These are phyloP conservation scores for Colletotrichum sp. DNA, from an alignment of 2,329 filamentous ascomycete genomes.

Conservation along the genomic window DNA sequence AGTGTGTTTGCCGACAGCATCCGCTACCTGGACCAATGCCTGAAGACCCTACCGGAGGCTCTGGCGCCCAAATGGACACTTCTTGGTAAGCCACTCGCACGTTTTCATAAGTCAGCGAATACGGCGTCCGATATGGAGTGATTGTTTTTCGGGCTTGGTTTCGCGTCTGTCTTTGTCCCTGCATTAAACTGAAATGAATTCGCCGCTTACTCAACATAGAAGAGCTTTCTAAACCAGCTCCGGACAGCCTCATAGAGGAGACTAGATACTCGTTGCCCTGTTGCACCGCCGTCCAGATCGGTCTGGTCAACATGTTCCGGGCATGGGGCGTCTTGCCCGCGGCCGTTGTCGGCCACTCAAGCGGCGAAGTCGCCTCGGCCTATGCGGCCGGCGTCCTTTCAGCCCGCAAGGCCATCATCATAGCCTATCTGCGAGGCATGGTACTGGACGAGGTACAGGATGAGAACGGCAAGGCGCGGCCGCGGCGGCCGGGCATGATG, in stretches of 20 bases:
- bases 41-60: not conserved
- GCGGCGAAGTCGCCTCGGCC: constrained; percentile 49
- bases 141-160: not conserved
- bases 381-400: constrained; percentile 42
- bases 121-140: not conserved
- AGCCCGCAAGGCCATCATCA: constrained; percentile 36
- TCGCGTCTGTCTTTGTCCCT: not conserved
- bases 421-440: constrained; percentile 30
- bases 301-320: constrained; percentile 40
- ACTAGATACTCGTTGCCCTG: constrained; percentile 18
- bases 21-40: constrained; percentile 7
- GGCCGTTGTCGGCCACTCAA: constrained; percentile 45
- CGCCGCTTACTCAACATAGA: not conserved
- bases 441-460: not conserved
- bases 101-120: not conserved
- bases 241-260: not conserved
- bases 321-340: constrained; percentile 32
- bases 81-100: not conserved
- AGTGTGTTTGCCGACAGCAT: not conserved
- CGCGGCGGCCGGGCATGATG: not conserved
- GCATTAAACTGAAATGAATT: not conserved
- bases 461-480: not conserved
- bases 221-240: not conserved
- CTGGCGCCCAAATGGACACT: not conserved
- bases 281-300: constrained; percentile 41